Base-by-base conservation (phyloP, 257 asterid genomes). In the Verbena officinalis region DNA sequence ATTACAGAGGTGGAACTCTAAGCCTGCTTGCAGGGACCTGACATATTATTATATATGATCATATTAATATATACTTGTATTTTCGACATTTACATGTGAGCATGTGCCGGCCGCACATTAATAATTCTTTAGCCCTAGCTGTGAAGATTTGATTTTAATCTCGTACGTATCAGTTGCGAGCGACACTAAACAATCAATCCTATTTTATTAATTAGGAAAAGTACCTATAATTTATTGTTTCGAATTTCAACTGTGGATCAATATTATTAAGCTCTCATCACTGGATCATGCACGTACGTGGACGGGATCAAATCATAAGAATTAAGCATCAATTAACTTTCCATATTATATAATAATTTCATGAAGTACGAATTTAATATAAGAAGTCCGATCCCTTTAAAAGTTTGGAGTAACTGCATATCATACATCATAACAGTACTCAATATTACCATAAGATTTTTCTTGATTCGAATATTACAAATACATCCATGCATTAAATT, bases 81-180 rank as follows among this genome's bases (percentile, higher is more conserved):
- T 36, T 38, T 38, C 19, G 19, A 39, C 19, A 58, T 3, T 11
- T 57, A 13, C 51, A 59, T 21, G 64, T 59, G 64, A 21, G 14
- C 64, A 59, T 33, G 64, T 59, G 64, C n/a, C n/a, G n/a, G n/a
- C n/a, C n/a, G n/a, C 36, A 21, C 16, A 21, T n/a, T 3, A 57
- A 20, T 3, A 57, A 20, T 20, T 57, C 19, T 34, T 34, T 36
- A 10, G 33, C 7, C 63, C 10, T n/a, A n/a, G n/a, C 5, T 15
- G 14, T 7, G 7, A 55, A 55, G 5, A 7, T 54, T 8, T 54
- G 42, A n/a, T 30, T 13, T 58, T 16, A 56, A 56, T 56, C 48
- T 34, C 31, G 30, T 34, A 36, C 62, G 0, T 21, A 15, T 15
- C 2, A 23, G 33, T 36, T 39, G 20, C 23, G 52, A 50, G 39